Evolutionary conservation across 139 green algal genomes (phyloP).

Genomic region (Tetraselmis chui): DNA sequence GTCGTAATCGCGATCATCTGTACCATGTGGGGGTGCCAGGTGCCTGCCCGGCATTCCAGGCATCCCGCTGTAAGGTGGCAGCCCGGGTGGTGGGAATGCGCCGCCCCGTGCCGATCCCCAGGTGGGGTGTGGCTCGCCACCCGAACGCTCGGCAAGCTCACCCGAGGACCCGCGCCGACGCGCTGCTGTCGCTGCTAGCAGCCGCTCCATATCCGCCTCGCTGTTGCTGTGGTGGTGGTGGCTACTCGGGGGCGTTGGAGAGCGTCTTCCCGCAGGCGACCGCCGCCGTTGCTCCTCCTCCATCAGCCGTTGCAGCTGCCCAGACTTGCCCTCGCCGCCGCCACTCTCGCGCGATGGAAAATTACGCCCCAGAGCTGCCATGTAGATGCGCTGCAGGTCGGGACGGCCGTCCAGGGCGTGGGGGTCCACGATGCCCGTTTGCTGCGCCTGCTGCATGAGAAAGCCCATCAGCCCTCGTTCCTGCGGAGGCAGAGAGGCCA

Average conservation of each 20-base stretch:
- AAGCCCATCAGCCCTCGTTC: not conserved
- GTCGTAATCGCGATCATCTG: too few relatives aligned
- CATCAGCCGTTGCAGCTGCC: not conserved
- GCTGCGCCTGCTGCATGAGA: not conserved
- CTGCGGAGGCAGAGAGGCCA: not conserved
- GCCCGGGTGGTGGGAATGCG: not conserved
- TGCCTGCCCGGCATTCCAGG: not conserved
- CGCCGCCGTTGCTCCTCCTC: not conserved
- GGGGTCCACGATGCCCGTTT: not conserved
- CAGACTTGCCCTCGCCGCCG: not conserved
- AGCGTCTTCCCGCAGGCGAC: not conserved
- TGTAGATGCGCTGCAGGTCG: not conserved
- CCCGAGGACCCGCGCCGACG: not conserved
- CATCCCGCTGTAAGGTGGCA: not conserved
- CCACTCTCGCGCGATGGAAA: not conserved
- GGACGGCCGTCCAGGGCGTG: not conserved
- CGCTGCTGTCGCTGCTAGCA: not conserved
- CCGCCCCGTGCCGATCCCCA: not conserved
- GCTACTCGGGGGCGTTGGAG: not conserved
- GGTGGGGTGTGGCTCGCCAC: too few relatives aligned
- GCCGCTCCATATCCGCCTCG: not conserved
- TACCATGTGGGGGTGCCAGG: too few relatives aligned
- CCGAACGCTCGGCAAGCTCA: not conserved
- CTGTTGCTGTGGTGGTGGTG: not conserved
- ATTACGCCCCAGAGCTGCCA: not conserved